Evolutionary conservation across 768 basidiomycete species (phyloP), one percentile per base, ranked within the genome.

Genomic region (Mycena chlorophos): DNA sequence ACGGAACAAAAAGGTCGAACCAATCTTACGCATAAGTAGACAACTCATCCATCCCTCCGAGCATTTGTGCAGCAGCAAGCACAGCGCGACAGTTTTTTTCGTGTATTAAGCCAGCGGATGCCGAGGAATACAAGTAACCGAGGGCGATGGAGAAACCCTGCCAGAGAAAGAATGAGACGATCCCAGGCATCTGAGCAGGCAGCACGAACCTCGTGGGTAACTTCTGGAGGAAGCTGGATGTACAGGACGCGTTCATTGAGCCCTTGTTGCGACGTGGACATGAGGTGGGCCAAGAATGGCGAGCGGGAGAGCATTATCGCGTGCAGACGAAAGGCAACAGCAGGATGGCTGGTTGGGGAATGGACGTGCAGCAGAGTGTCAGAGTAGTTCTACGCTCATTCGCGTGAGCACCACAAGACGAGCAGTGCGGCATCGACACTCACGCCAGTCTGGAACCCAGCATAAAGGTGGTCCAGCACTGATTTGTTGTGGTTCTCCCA

Each of bases 21-120:
- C 22, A 19, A 22, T 6, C 40, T 42, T 42, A 94, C 20, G 93
- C 83, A 65, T 87, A 87, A 60, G 79, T 79, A 71, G 86, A 88
- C 30, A 95, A 76, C 30, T 94, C 90, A 42, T 92, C 85, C 88
- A 94, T 89, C 40, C 90, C 91, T 50, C 90, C 91, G 42, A 94
- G 81, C 29, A 93, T 76, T 71, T 86, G 91, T 14, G 88, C 89
- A 42, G 91, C 88, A 43, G 92, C 90, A 48, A 96, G 84, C 34
- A 93, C 88, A 19, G 85, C 86, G 66, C 91, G 85, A 54, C 91
- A 88, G 72, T 94, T 94, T 66, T 85, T 81, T 49, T 88, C 81
- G 64, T 80, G 82, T 62, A 95, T 79, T 57, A 85, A 71, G 66
- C 75, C 81, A 61, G 90, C 71, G 48, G 88, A 88, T 56, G 60